These are phyloP conservation scores for Teunomyces tritomae DNA, from an alignment of 805 yeast genomes.

Conservation along the genomic window DNA sequence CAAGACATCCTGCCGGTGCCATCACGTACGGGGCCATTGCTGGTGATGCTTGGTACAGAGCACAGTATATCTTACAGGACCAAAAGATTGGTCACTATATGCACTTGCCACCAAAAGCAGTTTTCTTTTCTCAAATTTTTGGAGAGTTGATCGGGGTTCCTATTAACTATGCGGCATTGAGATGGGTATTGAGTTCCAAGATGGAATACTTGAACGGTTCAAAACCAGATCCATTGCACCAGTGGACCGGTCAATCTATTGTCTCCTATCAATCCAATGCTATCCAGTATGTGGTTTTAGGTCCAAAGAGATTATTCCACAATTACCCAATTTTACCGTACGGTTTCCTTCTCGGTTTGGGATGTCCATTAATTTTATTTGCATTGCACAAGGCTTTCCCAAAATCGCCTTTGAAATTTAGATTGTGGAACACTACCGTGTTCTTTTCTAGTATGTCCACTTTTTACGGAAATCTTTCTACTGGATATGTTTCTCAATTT, in stretches of 20 bases:
- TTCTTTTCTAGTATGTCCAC: conserved; percentile 46
- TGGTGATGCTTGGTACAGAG: conserved; percentile 47
- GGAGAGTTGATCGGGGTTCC: conserved; percentile 55
- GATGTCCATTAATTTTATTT: conserved; percentile 36
- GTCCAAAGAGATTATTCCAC: conserved; percentile 42
- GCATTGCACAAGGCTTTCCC: conserved; percentile 28
- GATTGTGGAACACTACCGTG: conserved; percentile 47
- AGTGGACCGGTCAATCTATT: conserved; percentile 51
- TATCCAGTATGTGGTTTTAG: conserved; percentile 48
- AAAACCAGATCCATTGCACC: conserved; percentile 44
- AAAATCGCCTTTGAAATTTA: conserved; percentile 20
- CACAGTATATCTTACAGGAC: conserved; percentile 36
- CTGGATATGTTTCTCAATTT: conserved; percentile 47
- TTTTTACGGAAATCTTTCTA: conserved; percentile 49
- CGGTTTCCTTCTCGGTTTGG: conserved; percentile 42
- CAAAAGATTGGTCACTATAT: conserved; percentile 54
- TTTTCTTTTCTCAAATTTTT: conserved; percentile 50
- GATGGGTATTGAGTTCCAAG: conserved; percentile 46
- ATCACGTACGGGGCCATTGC: conserved; percentile 49
- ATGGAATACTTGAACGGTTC: conserved; percentile 34
- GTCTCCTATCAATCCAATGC: conserved; percentile 45
- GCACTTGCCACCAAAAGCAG: conserved; percentile 49
- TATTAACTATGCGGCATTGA: conserved; percentile 46
- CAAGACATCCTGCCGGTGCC: conserved; percentile 47
- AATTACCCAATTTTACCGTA: conserved; percentile 44